phyloP scores from a whole-genome alignment of 1,139 yeast genomes.

The Candida glucosophila region DNA sequence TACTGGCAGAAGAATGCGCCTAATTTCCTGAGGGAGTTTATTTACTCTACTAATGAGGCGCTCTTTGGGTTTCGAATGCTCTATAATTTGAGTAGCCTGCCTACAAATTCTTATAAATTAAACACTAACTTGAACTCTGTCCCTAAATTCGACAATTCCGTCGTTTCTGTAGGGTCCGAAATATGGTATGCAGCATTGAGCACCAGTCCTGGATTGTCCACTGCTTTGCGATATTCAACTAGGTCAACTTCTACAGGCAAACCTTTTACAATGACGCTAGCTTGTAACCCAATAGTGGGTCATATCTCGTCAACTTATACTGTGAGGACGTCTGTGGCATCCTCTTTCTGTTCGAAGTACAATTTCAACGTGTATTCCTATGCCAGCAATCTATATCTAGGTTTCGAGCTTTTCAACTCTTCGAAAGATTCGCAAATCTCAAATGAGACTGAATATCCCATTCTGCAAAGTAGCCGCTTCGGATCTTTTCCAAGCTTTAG shows the following conservation, averaged over 20 bases:
- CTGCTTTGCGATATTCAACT: constrained; percentile 79
- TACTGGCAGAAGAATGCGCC: constrained; percentile 66
- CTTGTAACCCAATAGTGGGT: constrained; percentile 86
- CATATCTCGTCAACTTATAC: constrained; percentile 85
- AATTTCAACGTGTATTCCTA: constrained; percentile 90
- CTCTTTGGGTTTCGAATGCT: constrained; percentile 76
- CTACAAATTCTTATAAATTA: constrained; percentile 15
- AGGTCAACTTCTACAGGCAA: constrained; percentile 81
- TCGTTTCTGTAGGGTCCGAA: constrained; percentile 74
- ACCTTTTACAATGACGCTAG: constrained; percentile 81
- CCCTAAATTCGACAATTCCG: constrained; percentile 38
- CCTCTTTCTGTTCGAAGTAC: constrained; percentile 77
- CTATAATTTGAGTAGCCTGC: constrained; percentile 49
- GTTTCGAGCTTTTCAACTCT: constrained; percentile 71
- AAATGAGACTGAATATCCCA: too few relatives aligned
- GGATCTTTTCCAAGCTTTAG: neutral
- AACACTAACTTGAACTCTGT: constrained; percentile 13
- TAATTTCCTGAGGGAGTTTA: constrained; percentile 61
- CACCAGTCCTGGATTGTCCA: constrained; percentile 78
- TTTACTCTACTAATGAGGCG: constrained; percentile 84
- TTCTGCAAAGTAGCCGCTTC: too few relatives aligned
- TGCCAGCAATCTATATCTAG: constrained; percentile 77
- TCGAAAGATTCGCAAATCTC: constrained; percentile 9
- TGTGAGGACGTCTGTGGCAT: constrained; percentile 66
- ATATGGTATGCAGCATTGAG: constrained; percentile 81